Base-by-base conservation (phyloP, 176 grass and related monocot species). In the Avena atlantica region DNA sequence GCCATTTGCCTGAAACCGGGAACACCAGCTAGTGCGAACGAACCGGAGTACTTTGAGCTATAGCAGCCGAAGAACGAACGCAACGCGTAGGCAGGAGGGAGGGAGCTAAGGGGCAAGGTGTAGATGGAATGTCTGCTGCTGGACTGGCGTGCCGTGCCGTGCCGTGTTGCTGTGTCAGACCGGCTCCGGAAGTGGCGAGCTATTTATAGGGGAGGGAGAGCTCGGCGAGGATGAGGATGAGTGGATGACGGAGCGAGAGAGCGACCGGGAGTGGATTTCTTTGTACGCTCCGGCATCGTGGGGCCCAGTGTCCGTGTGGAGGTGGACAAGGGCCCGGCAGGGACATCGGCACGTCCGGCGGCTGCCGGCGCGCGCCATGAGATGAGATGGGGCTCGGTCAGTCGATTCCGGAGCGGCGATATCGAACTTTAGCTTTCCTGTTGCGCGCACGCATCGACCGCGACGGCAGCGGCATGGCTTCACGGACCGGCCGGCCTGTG, bases 251-350 rank as follows among this genome's bases (percentile, higher is more conserved):
- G 51, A 6, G 21, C 42, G 76, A 34, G 79, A 4, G 21, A 4
- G 21, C 59, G 83, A 42, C 61, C 55, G 19, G 36, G 64, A 81
- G 86, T 5, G 48, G 51, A 1, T 93, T 90, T 93, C 86, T 37
- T 55, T 61, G n/a, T 31, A 31, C 12, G 71, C 67, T 13, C 37
- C 7, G 75, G 90, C 93, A 93, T 3, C 27, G 86, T 0, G 81
- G 91, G 91, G 14, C 93, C 89, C 89, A 8, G 78, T 93, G 93
- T 95, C 86, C 64, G 82, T 80, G 72, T 6, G 1, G 48, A 57
- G 81, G 88, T 63, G 90, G 82, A 88, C 91, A 94, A 44, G 63
- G 40, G 51, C 79, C 92, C 92, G 93, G 91, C 96, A 95, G 6
- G 29, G 89, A 59, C 58, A 84, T 36, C 71, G 12, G 76, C 75